A percentile compares a stretch with the other conserved stretches of the same genome.
Conservation (phyloP, 2,329 filamentous ascomycete genomes). For the Claviceps lovelessii region DNA sequence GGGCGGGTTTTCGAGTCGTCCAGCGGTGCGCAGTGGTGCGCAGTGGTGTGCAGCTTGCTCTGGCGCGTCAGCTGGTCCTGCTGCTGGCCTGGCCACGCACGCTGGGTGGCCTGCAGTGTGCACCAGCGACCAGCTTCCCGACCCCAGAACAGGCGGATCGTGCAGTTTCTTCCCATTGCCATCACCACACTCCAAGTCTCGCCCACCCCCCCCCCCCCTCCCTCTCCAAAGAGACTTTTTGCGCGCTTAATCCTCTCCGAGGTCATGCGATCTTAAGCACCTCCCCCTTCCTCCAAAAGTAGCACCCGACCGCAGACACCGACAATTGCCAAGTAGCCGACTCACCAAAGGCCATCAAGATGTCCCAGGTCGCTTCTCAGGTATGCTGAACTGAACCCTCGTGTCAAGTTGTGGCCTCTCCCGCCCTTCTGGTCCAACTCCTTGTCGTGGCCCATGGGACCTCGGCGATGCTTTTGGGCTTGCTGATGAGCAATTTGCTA, state of each 20-base stretch:
- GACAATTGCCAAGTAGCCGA: constrained; percentile 26
- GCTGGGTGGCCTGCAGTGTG: not conserved
- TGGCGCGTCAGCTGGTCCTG: too few species aligned
- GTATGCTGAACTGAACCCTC: constrained; percentile 24
- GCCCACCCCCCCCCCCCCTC: constrained; percentile 6
- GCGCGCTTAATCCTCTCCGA: constrained; percentile 13
- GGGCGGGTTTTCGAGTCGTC: too few species aligned
- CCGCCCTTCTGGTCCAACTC: not conserved
- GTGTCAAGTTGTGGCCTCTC: not conserved
- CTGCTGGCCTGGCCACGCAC: not conserved
- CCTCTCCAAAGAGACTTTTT: constrained; percentile 9
- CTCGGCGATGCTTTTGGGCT: not conserved
- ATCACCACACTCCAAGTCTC: constrained; percentile 5
- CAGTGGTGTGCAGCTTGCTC: too few species aligned
- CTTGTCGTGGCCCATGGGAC: not conserved
- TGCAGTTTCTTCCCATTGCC: constrained; percentile 11
- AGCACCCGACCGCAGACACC: constrained; percentile 23
- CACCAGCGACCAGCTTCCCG: not conserved
- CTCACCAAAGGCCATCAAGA: constrained; percentile 30
- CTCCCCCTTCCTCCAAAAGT: constrained; percentile 17
- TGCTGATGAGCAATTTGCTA: not conserved
- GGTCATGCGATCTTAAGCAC: constrained; percentile 26
- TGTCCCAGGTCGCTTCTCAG: constrained; percentile 46
- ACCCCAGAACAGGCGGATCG: constrained; percentile 4
- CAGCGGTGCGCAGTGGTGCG: not conserved